Evolutionary conservation across 2,329 filamentous ascomycete species (phyloP).

Genomic region (Mollisiaceae sp.): DNA sequence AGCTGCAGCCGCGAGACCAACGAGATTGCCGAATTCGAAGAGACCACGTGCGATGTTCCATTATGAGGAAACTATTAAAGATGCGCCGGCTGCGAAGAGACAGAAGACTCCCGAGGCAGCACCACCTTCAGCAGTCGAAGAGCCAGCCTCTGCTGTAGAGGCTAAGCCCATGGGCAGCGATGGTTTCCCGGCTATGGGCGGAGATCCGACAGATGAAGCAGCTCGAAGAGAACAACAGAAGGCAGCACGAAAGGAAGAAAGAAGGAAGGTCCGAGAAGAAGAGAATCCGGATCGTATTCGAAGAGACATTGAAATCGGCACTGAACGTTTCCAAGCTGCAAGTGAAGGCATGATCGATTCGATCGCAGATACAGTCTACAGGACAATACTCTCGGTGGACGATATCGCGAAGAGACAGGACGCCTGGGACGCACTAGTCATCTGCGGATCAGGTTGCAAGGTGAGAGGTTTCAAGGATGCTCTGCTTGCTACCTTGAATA

Average conservation of each 20-base stretch:
- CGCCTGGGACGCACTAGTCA: conserved; percentile 90
- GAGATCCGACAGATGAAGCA: conserved; percentile 27
- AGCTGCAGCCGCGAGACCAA: conserved; percentile 57
- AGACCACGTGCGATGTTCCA: conserved; percentile 71
- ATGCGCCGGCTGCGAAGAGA: conserved; percentile 49
- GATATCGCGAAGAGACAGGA: conserved; percentile 83
- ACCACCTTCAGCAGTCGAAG: conserved; percentile 22
- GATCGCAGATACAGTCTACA: conserved; percentile 83
- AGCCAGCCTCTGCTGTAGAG: conserved; percentile 22
- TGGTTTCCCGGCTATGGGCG: conserved; percentile 21
- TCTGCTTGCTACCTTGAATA: conserved; percentile 76
- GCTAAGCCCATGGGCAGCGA: conserved; percentile 27
- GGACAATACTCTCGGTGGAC: conserved; percentile 79
- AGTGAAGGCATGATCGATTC: conserved; percentile 77
- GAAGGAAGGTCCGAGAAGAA: conserved; percentile 38
- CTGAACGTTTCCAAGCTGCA: conserved; percentile 74
- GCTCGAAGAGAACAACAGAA: conserved; percentile 38
- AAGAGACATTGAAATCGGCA: conserved; percentile 75
- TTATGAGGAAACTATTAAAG: conserved; percentile 66
- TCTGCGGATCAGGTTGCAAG: conserved; percentile 84
- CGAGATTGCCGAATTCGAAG: conserved; percentile 74
- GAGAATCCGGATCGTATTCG: conserved; percentile 59
- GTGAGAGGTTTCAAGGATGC: conserved; percentile 85
- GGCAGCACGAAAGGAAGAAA: conserved; percentile 39
- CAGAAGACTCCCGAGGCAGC: conserved; percentile 44